Conservation (phyloP, 2,329 filamentous ascomycete species). For the Seiridium cupressi region DNA sequence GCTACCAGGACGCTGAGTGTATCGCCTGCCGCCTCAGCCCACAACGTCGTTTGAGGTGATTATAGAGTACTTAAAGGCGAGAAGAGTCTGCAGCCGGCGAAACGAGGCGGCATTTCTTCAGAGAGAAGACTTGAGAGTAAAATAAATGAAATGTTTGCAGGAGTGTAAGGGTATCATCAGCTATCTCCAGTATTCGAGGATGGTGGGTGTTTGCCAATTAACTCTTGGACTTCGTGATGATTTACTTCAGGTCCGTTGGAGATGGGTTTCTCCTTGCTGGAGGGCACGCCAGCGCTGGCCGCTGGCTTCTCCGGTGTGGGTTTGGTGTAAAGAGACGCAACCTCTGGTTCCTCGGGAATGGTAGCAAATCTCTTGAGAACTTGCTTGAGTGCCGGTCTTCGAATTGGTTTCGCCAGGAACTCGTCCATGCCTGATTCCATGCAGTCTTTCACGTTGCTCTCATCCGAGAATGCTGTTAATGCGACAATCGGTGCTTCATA, state of each 20-base stretch:
- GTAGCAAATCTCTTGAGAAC: conserved; percentile 82
- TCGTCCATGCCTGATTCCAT: conserved; percentile 91
- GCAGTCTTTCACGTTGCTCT: conserved; percentile 83
- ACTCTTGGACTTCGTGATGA: background rate
- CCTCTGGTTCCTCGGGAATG: conserved; percentile 69
- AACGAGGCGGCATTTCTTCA: background rate
- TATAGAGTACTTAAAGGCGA: background rate
- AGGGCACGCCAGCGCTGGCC: background rate
- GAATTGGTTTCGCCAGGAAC: conserved; percentile 76
- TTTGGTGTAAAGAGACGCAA: conserved; percentile 29
- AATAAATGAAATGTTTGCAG: no score
- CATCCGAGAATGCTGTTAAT: conserved; percentile 85
- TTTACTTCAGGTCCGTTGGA: background rate
- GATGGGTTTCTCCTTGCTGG: background rate
- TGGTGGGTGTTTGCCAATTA: background rate
- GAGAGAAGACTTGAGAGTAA: no score
- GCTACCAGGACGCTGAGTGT: background rate
- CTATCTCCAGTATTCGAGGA: background rate
- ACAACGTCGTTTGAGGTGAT: background rate
- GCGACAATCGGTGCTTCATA: conserved; percentile 89
- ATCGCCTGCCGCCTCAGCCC: background rate
- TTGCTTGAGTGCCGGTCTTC: conserved; percentile 80
- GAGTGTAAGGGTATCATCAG: background rate
- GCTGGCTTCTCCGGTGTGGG: conserved; percentile 6
- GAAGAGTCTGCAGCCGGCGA: background rate